A percentile compares a stretch with the other conserved stretches of the same genome.
Evolutionary conservation across 305 asterid species (phyloP).

Genomic region (Rubia tinctorum): DNA sequence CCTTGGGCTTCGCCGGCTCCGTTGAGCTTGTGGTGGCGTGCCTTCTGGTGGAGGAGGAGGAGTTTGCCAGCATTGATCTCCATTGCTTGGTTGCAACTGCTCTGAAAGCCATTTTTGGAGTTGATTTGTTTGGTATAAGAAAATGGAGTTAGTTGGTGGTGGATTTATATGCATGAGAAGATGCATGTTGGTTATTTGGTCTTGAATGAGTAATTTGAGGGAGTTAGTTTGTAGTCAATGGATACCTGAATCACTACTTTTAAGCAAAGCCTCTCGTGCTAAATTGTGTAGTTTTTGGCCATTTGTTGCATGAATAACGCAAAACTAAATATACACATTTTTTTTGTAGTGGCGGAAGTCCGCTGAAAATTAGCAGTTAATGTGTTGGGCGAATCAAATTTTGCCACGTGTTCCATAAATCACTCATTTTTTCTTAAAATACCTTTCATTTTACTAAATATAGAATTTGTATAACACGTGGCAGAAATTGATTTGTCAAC

Average conservation of each 20-base stretch:
- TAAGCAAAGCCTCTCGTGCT: background rate
- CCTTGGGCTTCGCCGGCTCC: background rate
- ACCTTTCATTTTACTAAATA: too few relatives aligned
- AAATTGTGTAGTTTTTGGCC: background rate
- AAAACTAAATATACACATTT: too few relatives aligned
- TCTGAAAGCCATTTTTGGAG: slow-evolving; percentile 10
- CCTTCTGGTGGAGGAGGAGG: slow-evolving; percentile 1
- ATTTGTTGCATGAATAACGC: background rate
- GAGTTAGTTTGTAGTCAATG: background rate
- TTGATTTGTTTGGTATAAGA: background rate
- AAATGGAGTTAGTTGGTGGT: background rate
- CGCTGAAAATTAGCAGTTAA: too few relatives aligned
- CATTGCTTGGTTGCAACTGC: slow-evolving; percentile 14
- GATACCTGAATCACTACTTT: slow-evolving; percentile 4
- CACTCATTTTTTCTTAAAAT: too few relatives aligned
- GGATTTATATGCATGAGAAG: background rate
- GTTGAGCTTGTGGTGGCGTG: background rate
- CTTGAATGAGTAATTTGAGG: slow-evolving; percentile 12
- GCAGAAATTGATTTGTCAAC: too few relatives aligned
- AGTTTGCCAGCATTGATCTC: slow-evolving; percentile 12
- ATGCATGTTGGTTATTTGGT: background rate
- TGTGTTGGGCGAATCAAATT: too few relatives aligned
- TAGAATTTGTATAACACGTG: too few relatives aligned
- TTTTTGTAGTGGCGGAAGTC: too few relatives aligned
- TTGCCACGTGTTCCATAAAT: too few relatives aligned